Evolutionary conservation across 768 basidiomycete species (phyloP), one percentile per base, ranked within the genome.

Genomic region (Cystobasidium tubakii): DNA sequence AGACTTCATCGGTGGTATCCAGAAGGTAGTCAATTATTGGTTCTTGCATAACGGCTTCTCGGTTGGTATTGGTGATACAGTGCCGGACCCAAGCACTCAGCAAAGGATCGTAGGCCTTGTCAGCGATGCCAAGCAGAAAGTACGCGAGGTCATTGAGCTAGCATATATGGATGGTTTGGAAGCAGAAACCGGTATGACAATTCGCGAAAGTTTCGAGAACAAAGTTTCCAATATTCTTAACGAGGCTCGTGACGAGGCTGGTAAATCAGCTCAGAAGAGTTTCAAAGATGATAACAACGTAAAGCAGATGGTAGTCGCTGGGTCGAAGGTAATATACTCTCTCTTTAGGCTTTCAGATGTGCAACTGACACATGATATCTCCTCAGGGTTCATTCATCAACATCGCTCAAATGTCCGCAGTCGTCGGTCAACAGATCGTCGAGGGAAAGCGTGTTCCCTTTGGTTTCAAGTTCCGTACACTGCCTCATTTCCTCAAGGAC

Each of bases 271-370:
- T n/a, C 92, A 98, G 83, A 89, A 92, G 83, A 89, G 89, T 80
- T 84, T 98, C 86, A 98, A 98, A 85, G 91, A 92, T 81, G 94
- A 96, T 83, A 98, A 99, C 85, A 97, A 98, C 78, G 94, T 98
- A 84, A 99, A 98, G 85, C 96, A 98, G 86, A 99, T 99, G 96
- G 95, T 98, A 80, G 92, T 95, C 6, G 94, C 96, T 12, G 96
- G 96, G 29, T 96, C 96, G 15, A 98, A 99, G 83, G 69, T 71
- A 27, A 10, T 27, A 29, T 12, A 34, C 15, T 25, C 50, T 44
- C 3, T 12, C 13, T 42, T 27, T 25, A 25, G n/a, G 42, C 33
- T 66, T 6, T 23, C 9, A 43, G 25, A 25, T 93, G 94, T 82
- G 93, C 93, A 0, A 4, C 34, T 60, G 29, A 62, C 39, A 3